Conservation (phyloP, 2,329 filamentous ascomycete species). For the Ophiostoma sp. region DNA sequence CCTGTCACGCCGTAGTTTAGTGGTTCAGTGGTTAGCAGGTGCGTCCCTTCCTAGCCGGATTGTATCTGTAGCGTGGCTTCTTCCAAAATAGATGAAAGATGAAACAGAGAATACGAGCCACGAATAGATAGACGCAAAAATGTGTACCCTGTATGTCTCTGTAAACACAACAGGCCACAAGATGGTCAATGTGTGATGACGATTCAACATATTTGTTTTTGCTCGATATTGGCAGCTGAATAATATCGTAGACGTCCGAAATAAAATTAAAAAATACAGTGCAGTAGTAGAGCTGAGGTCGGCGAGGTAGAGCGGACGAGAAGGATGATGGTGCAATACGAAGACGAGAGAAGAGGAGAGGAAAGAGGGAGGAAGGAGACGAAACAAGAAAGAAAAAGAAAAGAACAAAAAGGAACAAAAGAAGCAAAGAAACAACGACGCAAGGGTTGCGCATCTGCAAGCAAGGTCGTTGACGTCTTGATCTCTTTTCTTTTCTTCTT, state of each 20-base stretch:
- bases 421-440: neutral
- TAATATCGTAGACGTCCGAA: neutral
- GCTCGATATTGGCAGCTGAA: too few relatives aligned
- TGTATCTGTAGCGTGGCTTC: neutral
- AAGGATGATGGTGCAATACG: neutral
- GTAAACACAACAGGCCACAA: neutral
- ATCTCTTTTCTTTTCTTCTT: neutral
- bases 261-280: neutral
- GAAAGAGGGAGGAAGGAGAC: neutral
- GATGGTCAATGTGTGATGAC: neutral
- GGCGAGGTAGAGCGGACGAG: neutral
- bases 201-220: neutral
- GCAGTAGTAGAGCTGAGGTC: neutral
- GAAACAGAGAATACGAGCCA: conserved; percentile 2
- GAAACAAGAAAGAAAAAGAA: neutral
- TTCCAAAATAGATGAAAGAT: neutral
- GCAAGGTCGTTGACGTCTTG: neutral
- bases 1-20: too few relatives aligned
- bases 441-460: neutral
- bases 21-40: too few relatives aligned
- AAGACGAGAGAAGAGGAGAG: neutral
- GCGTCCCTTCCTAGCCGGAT: too few relatives aligned
- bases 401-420: neutral
- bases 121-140: neutral
- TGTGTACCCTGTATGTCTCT: neutral